Evolutionary conservation across 2,329 filamentous ascomycete genomes (phyloP), one percentile per base, ranked within the genome.

Genomic region (Stromatinia cepivora): DNA sequence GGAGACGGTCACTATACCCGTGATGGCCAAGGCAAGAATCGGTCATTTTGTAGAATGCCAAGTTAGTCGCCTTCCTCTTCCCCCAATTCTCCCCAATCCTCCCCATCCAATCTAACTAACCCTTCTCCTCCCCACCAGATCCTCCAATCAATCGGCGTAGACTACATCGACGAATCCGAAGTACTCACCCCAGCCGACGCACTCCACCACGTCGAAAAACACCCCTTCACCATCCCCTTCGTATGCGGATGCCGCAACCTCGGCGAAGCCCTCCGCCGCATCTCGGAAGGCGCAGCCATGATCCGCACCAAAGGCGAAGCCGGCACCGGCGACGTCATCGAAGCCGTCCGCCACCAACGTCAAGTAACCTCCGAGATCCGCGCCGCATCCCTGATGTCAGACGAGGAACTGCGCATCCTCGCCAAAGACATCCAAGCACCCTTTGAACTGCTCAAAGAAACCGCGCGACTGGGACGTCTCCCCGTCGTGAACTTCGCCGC

Each of bases 261-360:
- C 17, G 93, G 93, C 72, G 95, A 99, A 84, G 95, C 95, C 22
- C 87, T 99, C 69, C 87, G 95, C 72, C 87, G 95, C 72, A 93
- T 99, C 78, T 87, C 88, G 72, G 95, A 98, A 83, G 95, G 95
- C 73, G 95, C 95, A 13, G 94, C 94, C 77, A 98, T 99, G 94
- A 97, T 99, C 82, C 90, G 95, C 77, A 99, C 95, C 73, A 99
- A 98, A 85, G 95, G 95, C 73, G 95, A 99, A 83, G 95, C 95
- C 50, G 95, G 95, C 72, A 98, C 95, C 0, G 95, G 95, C 72
- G 95, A 99, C 79, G 93, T 99, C 66, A 92, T 98, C 76, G 94
- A 98, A 84, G 95, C 95, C 28, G 94, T 98, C 62, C 90, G 91
- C 78, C 95, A 99, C 86, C 97, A 97, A 88, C 92, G 95, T 78